Conservation (phyloP, 768 basidiomycete genomes). For the Exsudoporus frostii region DNA sequence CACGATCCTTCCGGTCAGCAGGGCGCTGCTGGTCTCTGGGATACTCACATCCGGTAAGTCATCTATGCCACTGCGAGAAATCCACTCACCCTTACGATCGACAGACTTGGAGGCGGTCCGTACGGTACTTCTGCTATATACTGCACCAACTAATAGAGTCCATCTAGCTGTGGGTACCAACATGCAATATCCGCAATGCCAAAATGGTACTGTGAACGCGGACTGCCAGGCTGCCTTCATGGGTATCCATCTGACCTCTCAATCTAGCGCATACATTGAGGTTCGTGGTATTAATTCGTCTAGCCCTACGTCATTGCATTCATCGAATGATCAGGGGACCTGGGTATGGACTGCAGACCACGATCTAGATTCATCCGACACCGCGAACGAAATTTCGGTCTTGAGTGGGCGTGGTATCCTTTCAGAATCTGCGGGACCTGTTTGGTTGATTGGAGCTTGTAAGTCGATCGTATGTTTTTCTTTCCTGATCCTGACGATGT, state of each 20-base stretch:
- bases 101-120: conserved; percentile 29
- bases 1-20: conserved; percentile 50
- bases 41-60: conserved; percentile 38
- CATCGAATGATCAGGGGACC: conserved; percentile 43
- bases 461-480: not conserved
- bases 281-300: conserved; percentile 27
- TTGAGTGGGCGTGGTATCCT: conserved; percentile 71
- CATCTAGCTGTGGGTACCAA: conserved; percentile 50
- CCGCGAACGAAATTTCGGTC: conserved; percentile 47
- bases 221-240: conserved; percentile 65
- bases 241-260: conserved; percentile 54
- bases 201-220: conserved; percentile 37
- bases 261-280: conserved; percentile 60
- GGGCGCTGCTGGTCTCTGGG: conserved; percentile 54
- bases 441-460: conserved; percentile 75
- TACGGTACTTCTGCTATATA: not conserved
- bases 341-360: conserved; percentile 87
- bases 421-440: conserved; percentile 72
- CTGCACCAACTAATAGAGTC: not conserved
- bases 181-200: conserved; percentile 43
- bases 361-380: conserved; percentile 45
- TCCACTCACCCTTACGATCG: not conserved
- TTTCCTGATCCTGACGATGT: not conserved
- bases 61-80: not conserved
- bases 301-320: not conserved